A percentile compares a stretch with the other conserved stretches of the same genome.
Evolutionary conservation across 257 asterid species (phyloP).

Genomic region (Marsdenia floribunda): DNA sequence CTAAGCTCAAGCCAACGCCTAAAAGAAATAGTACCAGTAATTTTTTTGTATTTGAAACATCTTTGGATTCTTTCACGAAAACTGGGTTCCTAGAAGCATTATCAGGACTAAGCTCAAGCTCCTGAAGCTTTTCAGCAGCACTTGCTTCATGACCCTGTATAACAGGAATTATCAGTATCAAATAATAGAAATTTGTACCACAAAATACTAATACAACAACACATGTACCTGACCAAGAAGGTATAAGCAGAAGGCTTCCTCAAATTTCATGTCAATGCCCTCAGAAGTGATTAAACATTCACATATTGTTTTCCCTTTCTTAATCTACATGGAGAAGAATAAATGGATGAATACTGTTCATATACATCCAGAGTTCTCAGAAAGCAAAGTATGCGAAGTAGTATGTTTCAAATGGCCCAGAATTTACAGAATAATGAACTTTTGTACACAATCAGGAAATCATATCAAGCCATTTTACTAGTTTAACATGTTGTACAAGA

Average conservation of each 20-base stretch:
- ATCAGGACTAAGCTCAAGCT: slow-evolving; percentile 50
- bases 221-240: slow-evolving; percentile 88
- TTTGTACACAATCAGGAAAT: neutral
- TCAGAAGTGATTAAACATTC: slow-evolving; percentile 88
- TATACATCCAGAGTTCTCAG: slow-evolving; percentile 6
- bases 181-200: neutral
- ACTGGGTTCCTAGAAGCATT: slow-evolving; percentile 46
- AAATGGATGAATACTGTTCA: slow-evolving; percentile 16
- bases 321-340: slow-evolving; percentile 48
- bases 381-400: neutral
- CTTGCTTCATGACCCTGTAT: slow-evolving; percentile 83
- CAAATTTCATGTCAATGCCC: slow-evolving; percentile 85
- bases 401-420: neutral
- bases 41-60: slow-evolving; percentile 48
- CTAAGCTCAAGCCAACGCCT: neutral
- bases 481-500: neutral
- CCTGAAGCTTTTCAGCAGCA: slow-evolving; percentile 65
- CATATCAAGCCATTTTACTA: neutral
- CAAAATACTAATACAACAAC: slow-evolving; percentile 19
- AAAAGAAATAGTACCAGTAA: slow-evolving; percentile 53
- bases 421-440: neutral
- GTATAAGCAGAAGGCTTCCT: slow-evolving; percentile 87
- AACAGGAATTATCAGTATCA: slow-evolving; percentile 17
- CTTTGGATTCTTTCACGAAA: slow-evolving; percentile 53
- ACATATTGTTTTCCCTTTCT: slow-evolving; percentile 67